Conservation (phyloP, 495 filamentous ascomycete genomes). For the Hamigera avellanea region DNA sequence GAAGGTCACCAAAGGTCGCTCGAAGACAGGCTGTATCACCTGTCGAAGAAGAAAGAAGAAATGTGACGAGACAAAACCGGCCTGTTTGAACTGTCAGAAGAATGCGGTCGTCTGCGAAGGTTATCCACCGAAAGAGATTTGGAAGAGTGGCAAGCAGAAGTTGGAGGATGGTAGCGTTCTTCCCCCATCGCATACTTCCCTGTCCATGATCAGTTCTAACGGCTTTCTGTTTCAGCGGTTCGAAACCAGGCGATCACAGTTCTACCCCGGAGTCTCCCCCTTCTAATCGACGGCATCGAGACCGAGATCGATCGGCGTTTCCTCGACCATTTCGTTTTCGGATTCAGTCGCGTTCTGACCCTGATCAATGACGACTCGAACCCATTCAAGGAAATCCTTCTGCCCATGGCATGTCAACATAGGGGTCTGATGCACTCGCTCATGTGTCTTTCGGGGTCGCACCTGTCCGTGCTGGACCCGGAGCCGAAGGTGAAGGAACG, state of each 20-base stretch:
- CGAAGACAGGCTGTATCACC: slow-evolving; percentile 89
- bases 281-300: slow-evolving; percentile 78
- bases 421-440: slow-evolving; percentile 88
- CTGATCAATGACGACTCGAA: slow-evolving; percentile 77
- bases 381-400: slow-evolving; percentile 78
- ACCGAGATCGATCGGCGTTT: slow-evolving; percentile 73
- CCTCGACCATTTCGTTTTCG: slow-evolving; percentile 75
- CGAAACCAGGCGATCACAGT: slow-evolving; percentile 11
- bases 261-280: slow-evolving; percentile 53
- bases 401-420: slow-evolving; percentile 76
- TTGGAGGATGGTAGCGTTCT: slow-evolving; percentile 55
- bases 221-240: too few relatives aligned
- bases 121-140: slow-evolving; percentile 79
- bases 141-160: slow-evolving; percentile 74
- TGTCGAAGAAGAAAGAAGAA: slow-evolving; percentile 93
- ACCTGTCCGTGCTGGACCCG: slow-evolving; percentile 46
- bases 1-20: slow-evolving; percentile 76
- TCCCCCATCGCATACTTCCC: too few relatives aligned
- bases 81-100: slow-evolving; percentile 83
- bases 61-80: slow-evolving; percentile 88
- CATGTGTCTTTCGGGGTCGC: slow-evolving; percentile 73
- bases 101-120: slow-evolving; percentile 90
- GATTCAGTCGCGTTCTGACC: slow-evolving; percentile 70
- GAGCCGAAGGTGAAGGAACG: slow-evolving; percentile 33
- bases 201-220: slow-evolving; percentile 5